Conservation (phyloP, 768 basidiomycete species). For the Suillus sp. region DNA sequence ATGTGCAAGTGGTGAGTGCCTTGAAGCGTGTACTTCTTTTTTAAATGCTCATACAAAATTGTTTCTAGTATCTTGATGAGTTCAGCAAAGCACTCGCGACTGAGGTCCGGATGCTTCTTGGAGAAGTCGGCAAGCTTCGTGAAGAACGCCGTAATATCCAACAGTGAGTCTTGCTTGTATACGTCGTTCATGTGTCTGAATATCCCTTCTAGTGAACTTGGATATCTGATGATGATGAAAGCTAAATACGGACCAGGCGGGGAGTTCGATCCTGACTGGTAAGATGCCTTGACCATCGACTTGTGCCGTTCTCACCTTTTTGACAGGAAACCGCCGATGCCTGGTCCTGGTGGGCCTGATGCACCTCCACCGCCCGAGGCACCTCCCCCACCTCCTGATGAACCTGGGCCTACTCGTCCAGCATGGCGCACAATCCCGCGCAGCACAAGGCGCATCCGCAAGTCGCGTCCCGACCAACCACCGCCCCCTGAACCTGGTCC, state of each 20-base stretch:
- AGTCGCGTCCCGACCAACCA: constrained; percentile 37
- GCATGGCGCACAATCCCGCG: constrained; percentile 63
- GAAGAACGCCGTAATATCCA: constrained; percentile 78
- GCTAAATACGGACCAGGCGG: constrained; percentile 84
- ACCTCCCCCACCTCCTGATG: constrained; percentile 45
- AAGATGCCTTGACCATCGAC: constrained; percentile 13
- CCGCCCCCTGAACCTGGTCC: constrained; percentile 34
- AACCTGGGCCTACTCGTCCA: constrained; percentile 48
- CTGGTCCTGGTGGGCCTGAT: constrained; percentile 42
- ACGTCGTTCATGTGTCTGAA: not conserved
- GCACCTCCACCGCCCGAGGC: constrained; percentile 47
- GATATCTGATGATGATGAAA: constrained; percentile 66
- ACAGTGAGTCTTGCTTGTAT: constrained; percentile 53
- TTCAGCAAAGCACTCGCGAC: constrained; percentile 83
- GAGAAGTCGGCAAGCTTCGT: constrained; percentile 80
- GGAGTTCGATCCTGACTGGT: constrained; percentile 86
- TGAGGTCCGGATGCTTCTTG: constrained; percentile 81
- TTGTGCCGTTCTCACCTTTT: constrained; percentile 14
- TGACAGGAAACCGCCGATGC: constrained; percentile 46
- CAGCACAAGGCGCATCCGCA: constrained; percentile 44
- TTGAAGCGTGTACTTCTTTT: constrained; percentile 2
- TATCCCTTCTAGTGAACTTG: constrained; percentile 61
- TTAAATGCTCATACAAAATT: constrained; percentile 11
- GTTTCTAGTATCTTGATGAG: constrained; percentile 74
- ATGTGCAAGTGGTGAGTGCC: constrained; percentile 72